A percentile compares a stretch with the other conserved stretches of the same genome.
These are phyloP conservation scores for Aspergillus sp. DNA, from an alignment of 2,329 filamentous ascomycete genomes.

Conservation along the genomic window DNA sequence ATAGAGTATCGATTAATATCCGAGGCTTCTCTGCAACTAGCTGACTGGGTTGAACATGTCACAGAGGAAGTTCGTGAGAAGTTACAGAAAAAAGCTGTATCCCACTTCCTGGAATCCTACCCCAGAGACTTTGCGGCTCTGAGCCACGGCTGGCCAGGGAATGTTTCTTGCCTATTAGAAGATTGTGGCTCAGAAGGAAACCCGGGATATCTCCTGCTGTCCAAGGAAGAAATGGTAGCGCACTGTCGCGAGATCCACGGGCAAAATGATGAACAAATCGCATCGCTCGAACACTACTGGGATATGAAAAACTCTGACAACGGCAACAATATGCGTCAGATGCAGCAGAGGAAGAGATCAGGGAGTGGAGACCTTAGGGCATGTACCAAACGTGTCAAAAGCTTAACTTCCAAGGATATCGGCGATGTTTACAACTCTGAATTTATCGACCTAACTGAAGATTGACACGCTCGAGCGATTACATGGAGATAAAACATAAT, in stretches of 20 bases:
- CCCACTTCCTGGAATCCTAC: background rate
- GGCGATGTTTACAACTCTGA: background rate
- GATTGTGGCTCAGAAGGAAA: background rate
- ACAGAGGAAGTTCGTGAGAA: background rate
- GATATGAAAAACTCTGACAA: background rate
- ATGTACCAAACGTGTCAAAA: background rate
- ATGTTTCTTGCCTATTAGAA: background rate
- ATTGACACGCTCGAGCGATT: background rate
- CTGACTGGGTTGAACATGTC: background rate
- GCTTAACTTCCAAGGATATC: background rate
- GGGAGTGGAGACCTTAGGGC: background rate
- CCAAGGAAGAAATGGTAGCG: background rate
- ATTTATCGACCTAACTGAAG: background rate
- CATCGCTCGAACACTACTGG: background rate
- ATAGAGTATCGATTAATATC: background rate
- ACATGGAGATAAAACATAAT: background rate
- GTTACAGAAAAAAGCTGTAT: background rate
- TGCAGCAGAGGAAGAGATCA: background rate
- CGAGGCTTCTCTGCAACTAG: background rate
- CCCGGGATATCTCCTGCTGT: background rate
- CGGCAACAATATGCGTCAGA: background rate
- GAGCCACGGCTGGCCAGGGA: background rate
- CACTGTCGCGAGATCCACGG: background rate
- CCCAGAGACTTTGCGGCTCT: background rate
- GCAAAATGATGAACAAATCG: background rate